phyloP scores from a whole-genome alignment of 371 early-diverging fungal species.

The Batkoa obscura region DNA sequence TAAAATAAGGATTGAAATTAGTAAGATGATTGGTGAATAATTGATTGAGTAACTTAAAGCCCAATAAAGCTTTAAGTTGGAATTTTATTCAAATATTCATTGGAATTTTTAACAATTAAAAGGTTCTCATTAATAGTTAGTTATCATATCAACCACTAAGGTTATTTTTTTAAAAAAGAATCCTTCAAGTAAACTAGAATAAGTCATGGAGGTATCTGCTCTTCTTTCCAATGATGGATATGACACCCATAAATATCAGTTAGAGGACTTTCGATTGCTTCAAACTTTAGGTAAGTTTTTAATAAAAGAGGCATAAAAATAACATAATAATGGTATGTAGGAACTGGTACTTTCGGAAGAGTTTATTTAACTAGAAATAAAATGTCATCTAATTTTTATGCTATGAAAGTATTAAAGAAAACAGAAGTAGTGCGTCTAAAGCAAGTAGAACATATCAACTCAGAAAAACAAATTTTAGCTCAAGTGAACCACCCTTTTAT shows the following conservation, averaged over 20 bases:
- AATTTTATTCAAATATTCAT: too few relatives aligned
- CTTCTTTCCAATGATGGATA: constrained; percentile 19
- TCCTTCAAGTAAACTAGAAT: too few relatives aligned
- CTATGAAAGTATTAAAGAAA: constrained; percentile 89
- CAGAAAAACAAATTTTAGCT: constrained; percentile 84
- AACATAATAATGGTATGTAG: constrained; percentile 22
- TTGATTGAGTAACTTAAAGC: too few relatives aligned
- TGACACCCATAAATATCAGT: constrained; percentile 11
- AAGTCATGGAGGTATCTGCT: neutral
- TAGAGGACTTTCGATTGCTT: neutral
- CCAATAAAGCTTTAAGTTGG: too few relatives aligned
- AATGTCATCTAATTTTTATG: constrained; percentile 52
- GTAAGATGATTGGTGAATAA: too few relatives aligned
- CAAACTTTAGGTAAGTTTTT: constrained; percentile 7
- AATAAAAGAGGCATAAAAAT: neutral
- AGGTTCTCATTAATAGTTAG: too few relatives aligned
- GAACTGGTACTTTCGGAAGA: constrained; percentile 84
- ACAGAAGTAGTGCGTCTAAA: constrained; percentile 76
- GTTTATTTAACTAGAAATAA: constrained; percentile 62
- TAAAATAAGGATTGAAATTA: too few relatives aligned
- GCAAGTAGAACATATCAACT: constrained; percentile 92
- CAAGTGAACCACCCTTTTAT: constrained; percentile 82
- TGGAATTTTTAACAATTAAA: too few relatives aligned
- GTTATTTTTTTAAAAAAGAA: too few relatives aligned
- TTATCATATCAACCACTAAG: too few relatives aligned